These are phyloP conservation scores for Trametes sanguinea DNA, from an alignment of 768 basidiomycete genomes.

Conservation along the genomic window DNA sequence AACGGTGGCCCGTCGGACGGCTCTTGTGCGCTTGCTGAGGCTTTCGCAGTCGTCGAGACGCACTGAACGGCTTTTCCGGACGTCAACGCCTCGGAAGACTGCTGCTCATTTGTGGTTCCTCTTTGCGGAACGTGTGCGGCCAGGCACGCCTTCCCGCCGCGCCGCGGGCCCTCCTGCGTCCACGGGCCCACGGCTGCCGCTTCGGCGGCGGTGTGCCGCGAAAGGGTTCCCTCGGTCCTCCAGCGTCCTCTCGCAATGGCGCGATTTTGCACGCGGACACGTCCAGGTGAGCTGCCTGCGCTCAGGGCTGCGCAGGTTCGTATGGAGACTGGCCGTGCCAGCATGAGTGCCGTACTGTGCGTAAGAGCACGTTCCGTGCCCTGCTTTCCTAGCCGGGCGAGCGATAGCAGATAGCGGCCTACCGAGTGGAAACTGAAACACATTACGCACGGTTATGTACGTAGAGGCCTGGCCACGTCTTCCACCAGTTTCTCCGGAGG, in stretches of 20 bases:
- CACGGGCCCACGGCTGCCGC: conserved; percentile 5
- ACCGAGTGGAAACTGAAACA: conserved; percentile 4
- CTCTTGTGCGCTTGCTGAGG: neutral
- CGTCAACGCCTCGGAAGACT: neutral
- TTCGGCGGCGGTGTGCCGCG: conserved; percentile 11
- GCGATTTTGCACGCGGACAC: neutral
- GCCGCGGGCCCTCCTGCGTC: conserved; percentile 13
- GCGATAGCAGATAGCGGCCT: neutral
- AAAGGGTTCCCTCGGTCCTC: neutral
- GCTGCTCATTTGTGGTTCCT: neutral
- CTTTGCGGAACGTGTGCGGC: conserved; percentile 5
- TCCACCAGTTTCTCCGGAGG: conserved; percentile 2
- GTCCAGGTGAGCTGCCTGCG: neutral
- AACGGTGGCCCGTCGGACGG: too few species aligned
- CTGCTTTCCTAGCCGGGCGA: neutral
- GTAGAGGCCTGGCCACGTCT: neutral
- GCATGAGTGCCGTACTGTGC: neutral
- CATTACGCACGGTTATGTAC: conserved; percentile 18
- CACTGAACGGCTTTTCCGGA: conserved; percentile 4
- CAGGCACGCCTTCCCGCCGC: conserved; percentile 9
- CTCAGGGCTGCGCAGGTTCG: neutral
- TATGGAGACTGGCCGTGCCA: neutral
- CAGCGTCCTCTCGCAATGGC: neutral
- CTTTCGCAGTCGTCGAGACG: neutral
- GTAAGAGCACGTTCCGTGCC: neutral